Evolutionary conservation across 2,329 filamentous ascomycete species (phyloP).

Genomic region (Colletotrichum aenigma): DNA sequence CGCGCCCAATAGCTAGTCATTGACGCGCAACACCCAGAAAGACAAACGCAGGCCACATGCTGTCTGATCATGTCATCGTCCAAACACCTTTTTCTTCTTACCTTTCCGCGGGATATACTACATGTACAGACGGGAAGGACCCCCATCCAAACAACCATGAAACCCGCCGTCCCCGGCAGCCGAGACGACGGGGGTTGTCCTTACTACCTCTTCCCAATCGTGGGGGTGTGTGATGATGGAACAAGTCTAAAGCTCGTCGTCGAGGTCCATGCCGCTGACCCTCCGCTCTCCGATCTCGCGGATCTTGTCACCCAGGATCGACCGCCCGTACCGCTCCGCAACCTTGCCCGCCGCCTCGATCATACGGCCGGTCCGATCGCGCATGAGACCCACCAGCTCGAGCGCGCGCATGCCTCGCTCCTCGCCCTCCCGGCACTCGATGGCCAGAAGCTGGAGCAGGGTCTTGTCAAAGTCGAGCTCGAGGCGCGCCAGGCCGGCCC

Average conservation of each 20-base stretch:
- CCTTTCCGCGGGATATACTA: background rate
- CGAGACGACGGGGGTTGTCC: background rate
- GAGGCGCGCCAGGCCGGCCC: constrained; percentile 68
- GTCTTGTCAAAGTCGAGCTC: constrained; percentile 91
- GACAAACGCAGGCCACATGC: constrained; percentile 1
- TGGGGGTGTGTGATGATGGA: background rate
- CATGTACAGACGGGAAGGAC: background rate
- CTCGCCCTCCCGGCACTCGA: constrained; percentile 91
- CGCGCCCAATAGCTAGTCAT: constrained; percentile 5
- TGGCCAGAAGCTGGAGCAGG: constrained; percentile 83
- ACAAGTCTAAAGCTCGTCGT: constrained; percentile 28
- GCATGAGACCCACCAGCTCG: constrained; percentile 87
- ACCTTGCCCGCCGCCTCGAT: constrained; percentile 90
- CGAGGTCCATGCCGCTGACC: constrained; percentile 64
- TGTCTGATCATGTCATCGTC: constrained; percentile 9
- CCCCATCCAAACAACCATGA: constrained; percentile 10
- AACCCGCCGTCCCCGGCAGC: background rate
- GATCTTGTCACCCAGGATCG: constrained; percentile 88
- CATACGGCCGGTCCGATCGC: constrained; percentile 85
- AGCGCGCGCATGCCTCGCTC: constrained; percentile 93
- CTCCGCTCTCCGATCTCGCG: constrained; percentile 78
- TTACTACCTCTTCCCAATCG: background rate
- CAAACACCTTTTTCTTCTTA: background rate
- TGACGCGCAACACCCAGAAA: background rate
- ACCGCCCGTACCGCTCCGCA: constrained; percentile 81